Evolutionary conservation across 163 green algal species (phyloP).

Genomic region (Chloromonas sp.): DNA sequence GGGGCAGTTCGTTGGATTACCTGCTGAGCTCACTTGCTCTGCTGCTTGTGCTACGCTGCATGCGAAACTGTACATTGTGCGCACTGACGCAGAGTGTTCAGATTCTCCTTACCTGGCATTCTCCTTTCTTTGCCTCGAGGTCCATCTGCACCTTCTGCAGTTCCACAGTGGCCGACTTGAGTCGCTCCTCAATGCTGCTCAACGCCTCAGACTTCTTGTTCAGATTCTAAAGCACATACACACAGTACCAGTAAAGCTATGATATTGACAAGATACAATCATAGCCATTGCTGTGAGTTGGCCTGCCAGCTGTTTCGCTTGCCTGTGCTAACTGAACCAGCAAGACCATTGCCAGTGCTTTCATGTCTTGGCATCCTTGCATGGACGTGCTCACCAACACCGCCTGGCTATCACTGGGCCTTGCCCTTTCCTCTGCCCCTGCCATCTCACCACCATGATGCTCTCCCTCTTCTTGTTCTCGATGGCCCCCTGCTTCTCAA

Average conservation of each 20-base stretch:
- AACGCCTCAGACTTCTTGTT: constrained; percentile 63
- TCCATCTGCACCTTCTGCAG: constrained; percentile 66
- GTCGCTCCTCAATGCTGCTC: constrained; percentile 44
- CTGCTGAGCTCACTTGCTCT: too few relatives aligned
- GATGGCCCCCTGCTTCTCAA: constrained; percentile 56
- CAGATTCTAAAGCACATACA: constrained; percentile 33
- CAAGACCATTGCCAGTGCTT: too few relatives aligned
- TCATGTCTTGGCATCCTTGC: too few relatives aligned
- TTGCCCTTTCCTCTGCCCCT: too few relatives aligned
- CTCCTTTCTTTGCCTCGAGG: constrained; percentile 54
- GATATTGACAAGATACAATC: background rate
- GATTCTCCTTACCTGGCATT: constrained; percentile 8
- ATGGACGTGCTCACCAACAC: too few relatives aligned
- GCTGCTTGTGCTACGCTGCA: too few relatives aligned
- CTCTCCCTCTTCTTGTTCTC: constrained; percentile 65
- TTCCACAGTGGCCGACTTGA: constrained; percentile 38
- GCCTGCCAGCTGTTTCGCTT: background rate
- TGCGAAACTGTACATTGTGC: too few relatives aligned
- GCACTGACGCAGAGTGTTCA: too few relatives aligned
- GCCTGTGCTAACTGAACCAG: too few relatives aligned
- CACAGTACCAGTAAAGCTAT: background rate
- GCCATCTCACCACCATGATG: constrained; percentile 58
- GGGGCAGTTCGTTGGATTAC: too few relatives aligned
- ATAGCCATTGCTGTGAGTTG: background rate
- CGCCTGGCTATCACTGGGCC: too few relatives aligned